Evolutionary conservation across 2,329 filamentous ascomycete genomes (phyloP), one percentile per base, ranked within the genome.

Genomic region (Claviceps humidiphila): DNA sequence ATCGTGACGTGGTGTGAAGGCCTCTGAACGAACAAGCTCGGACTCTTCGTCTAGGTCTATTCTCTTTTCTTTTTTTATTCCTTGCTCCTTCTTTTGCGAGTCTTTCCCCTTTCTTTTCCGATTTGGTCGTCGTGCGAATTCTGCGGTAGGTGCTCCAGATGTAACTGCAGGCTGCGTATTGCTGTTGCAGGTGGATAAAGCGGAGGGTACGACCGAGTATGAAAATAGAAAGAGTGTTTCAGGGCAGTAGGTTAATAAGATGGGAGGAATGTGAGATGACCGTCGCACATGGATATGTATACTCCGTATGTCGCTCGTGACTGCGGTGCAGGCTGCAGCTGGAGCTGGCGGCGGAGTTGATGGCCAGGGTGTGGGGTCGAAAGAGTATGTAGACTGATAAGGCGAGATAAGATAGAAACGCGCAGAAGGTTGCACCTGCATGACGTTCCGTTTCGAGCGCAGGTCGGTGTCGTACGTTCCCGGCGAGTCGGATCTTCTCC

Each of bases 1-100:
- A 81, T 80, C 17, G 20, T 50, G 48, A 38, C 24, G 30, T 49
- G 43, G 38, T 44, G 42, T 11, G 17, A 44, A 44, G 42, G 16
- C 13, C 17, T 42, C 8, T 42, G 8, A 13, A 42, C 9, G 40
- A 11, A 8, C 2, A 20, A 20, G 8, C 20, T 42, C 24, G 14
- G 42, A 14, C 42, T 30, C 1, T 26, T 46, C 6, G 39, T 40
- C 5, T n/a, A n/a, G 5, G 7, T 40, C 39, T 40, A 4, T n/a
- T 30, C 6, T 30, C 9, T 30, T 30, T 30, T 30, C 7, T 40
- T 30, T 45, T 6, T 30, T 30, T 30, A 4, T 13, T 4, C 16
- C 3, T 45, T 5, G 4, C 13, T 24, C 4, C 9, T 14, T 43
- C 13, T 24, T 24, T 43, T 13, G 41, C 40, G 4, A 16, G 40